Percentiles rank a stretch among this genome's conserved stretches.
Evolutionary conservation across 345 rosid genomes (phyloP).

Genomic region (Boechera divaricarpa): DNA sequence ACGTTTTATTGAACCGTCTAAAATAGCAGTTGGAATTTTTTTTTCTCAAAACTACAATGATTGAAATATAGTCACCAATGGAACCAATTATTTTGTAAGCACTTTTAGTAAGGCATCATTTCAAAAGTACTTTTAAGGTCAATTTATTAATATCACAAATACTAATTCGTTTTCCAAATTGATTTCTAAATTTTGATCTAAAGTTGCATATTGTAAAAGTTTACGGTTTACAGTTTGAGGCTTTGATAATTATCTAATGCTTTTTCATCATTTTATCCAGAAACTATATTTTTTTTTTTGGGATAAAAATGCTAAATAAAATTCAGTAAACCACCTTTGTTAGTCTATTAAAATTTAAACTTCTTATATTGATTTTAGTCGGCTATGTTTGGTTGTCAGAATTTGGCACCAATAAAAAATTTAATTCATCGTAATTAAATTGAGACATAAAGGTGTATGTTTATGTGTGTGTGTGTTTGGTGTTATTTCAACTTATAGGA

Average conservation of each 20-base stretch:
- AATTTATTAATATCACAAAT: neutral
- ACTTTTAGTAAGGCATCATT: conserved; percentile 1
- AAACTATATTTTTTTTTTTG: too few relatives aligned
- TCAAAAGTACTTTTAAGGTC: neutral
- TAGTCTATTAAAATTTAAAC: too few relatives aligned
- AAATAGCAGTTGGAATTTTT: neutral
- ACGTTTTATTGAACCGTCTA: neutral
- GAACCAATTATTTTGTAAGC: conserved; percentile 7
- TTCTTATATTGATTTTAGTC: too few relatives aligned
- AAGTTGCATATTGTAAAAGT: too few relatives aligned
- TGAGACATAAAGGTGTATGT: neutral
- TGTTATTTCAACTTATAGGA: conserved; percentile 22
- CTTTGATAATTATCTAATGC: too few relatives aligned
- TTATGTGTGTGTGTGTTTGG: conserved; percentile 12
- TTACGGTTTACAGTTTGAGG: too few relatives aligned
- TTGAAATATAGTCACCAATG: neutral
- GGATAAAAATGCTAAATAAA: too few relatives aligned
- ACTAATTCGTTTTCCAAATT: neutral
- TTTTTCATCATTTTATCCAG: too few relatives aligned
- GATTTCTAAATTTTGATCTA: too few relatives aligned
- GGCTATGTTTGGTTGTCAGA: too few relatives aligned
- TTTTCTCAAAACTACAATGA: neutral
- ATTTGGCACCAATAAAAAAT: neutral
- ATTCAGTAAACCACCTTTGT: too few relatives aligned
- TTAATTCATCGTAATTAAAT: neutral